Percentiles rank a stretch among this genome's conserved stretches.
Conservation (phyloP, 495 filamentous ascomycete genomes). For the Penicillium desertorum region DNA sequence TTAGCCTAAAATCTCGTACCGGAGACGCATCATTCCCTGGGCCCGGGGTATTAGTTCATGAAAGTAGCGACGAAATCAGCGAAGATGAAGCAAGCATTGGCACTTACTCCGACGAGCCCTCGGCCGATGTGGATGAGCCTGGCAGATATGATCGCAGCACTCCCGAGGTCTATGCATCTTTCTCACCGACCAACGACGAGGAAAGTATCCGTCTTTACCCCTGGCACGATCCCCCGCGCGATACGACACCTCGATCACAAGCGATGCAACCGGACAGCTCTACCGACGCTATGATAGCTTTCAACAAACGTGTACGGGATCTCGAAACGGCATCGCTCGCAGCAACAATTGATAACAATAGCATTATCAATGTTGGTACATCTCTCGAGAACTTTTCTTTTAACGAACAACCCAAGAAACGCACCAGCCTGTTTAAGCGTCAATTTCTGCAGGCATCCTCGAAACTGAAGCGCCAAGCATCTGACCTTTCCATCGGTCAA, state of each 20-base stretch:
- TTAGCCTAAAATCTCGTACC: conserved; percentile 30
- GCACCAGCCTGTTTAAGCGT: conserved; percentile 52
- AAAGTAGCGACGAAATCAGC: conserved; percentile 43
- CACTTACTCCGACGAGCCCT: conserved; percentile 33
- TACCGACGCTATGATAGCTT: conserved; percentile 47
- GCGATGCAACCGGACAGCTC: conserved; percentile 47
- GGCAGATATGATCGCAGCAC: conserved; percentile 28
- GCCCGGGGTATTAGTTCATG: conserved; percentile 47
- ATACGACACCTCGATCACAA: conserved; percentile 32
- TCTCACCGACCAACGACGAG: conserved; percentile 21
- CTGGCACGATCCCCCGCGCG: conserved; percentile 44
- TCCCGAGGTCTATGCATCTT: conserved; percentile 27
- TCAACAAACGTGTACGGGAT: conserved; percentile 42
- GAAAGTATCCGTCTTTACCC: conserved; percentile 36
- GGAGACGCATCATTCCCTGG: conserved; percentile 40
- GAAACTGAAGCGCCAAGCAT: conserved; percentile 36
- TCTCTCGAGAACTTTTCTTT: conserved; percentile 65
- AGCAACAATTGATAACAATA: conserved; percentile 66
- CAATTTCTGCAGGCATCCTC: conserved; percentile 47
- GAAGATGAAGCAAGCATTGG: conserved; percentile 29
- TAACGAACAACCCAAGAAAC: conserved; percentile 43
- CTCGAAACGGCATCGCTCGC: conserved; percentile 57
- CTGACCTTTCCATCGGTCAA: conserved; percentile 35
- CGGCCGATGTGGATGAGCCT: conserved; percentile 33
- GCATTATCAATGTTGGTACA: conserved; percentile 52